A percentile compares a stretch with the other conserved stretches of the same genome.
Conservation (phyloP, 306 rosid genomes). For the Lathyrus aphaca region DNA sequence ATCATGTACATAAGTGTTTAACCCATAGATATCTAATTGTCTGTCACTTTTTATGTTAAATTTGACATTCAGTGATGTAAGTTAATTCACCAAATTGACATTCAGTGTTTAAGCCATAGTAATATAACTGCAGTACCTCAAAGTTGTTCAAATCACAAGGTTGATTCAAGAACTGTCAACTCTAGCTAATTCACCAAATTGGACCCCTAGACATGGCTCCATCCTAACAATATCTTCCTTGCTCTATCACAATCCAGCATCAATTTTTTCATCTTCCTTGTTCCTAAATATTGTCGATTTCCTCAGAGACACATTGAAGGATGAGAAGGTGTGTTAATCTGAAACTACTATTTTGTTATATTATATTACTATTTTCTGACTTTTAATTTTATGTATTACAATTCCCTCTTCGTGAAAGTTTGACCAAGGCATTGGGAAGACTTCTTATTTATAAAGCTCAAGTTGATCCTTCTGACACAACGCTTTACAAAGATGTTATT, state of each 20-base stretch:
- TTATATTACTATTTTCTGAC: constrained; percentile 35
- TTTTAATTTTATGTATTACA: constrained; percentile 43
- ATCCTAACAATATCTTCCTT: constrained; percentile 44
- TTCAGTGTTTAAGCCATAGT: too few relatives aligned
- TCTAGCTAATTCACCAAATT: too few relatives aligned
- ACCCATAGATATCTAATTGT: too few relatives aligned
- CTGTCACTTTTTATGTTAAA: too few relatives aligned
- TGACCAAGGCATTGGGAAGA: constrained; percentile 92
- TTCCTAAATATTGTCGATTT: constrained; percentile 58
- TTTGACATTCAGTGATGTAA: too few relatives aligned
- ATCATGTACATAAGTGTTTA: too few relatives aligned
- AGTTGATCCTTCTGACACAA: constrained; percentile 55
- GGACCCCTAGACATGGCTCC: too few relatives aligned
- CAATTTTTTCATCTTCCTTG: constrained; percentile 54
- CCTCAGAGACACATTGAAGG: constrained; percentile 65
- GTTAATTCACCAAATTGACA: too few relatives aligned
- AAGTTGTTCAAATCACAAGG: too few relatives aligned
- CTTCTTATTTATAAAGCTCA: constrained; percentile 62
- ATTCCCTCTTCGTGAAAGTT: constrained; percentile 94
- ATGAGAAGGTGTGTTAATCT: constrained; percentile 75
- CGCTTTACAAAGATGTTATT: constrained; percentile 63
- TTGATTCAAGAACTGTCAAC: too few relatives aligned
- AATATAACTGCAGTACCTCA: too few relatives aligned
- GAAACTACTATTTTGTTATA: constrained; percentile 14
- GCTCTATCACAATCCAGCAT: constrained; percentile 67